Conservation (phyloP, 2,329 filamentous ascomycete genomes). For the Septoria linicola region DNA sequence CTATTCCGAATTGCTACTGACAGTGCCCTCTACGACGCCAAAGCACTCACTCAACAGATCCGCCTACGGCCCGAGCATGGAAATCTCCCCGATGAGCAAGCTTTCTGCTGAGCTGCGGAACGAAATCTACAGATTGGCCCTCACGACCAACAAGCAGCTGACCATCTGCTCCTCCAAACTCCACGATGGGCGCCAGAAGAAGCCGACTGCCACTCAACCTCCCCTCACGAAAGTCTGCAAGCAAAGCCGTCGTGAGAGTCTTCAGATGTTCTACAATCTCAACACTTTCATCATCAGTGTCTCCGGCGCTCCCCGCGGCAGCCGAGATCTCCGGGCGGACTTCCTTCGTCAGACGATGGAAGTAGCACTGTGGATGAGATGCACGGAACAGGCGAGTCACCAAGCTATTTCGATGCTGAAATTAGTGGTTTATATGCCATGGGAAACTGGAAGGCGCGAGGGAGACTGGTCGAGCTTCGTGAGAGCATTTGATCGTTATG, state of each 20-base stretch:
- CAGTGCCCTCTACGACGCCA: no score
- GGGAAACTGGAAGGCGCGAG: no score
- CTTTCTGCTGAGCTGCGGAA: background rate
- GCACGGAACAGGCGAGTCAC: no score
- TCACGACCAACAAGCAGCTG: background rate
- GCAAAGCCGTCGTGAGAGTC: background rate
- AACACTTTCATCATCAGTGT: conserved; percentile 4
- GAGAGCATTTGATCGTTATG: no score
- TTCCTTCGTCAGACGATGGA: no score
- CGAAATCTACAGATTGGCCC: background rate
- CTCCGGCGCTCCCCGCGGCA: background rate
- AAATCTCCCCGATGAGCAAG: background rate
- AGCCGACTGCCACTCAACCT: background rate
- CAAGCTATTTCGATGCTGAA: no score
- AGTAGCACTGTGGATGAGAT: no score
- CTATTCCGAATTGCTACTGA: no score
- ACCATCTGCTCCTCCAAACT: background rate
- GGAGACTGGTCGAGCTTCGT: no score
- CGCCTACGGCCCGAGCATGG: background rate
- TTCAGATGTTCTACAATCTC: conserved; percentile 1
- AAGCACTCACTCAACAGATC: no score
- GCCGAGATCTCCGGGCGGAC: no score
- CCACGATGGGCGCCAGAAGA: background rate
- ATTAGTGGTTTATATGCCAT: no score
- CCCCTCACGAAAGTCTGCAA: background rate